phyloP scores from a whole-genome alignment of 2,329 filamentous ascomycete species.

The Epichloe typhina region DNA sequence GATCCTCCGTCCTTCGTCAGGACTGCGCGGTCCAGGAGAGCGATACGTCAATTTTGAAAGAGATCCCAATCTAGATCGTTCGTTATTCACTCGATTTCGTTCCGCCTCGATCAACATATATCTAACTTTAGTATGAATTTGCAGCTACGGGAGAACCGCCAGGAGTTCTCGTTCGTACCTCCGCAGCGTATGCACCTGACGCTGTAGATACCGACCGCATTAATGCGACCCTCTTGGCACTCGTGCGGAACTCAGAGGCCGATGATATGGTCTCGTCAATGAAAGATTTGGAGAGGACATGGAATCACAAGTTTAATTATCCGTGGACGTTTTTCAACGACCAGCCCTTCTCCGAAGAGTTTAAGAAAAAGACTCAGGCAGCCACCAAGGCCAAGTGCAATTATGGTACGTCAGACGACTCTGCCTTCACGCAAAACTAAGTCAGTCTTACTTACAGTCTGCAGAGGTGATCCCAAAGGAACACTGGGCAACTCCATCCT shows the following conservation, averaged over 20 bases:
- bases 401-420: slow-evolving; percentile 50
- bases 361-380: slow-evolving; percentile 68
- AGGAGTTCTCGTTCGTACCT: slow-evolving; percentile 59
- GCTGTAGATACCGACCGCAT: slow-evolving; percentile 68
- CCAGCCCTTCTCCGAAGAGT: slow-evolving; percentile 81
- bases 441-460: neutral
- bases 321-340: slow-evolving; percentile 99
- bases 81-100: slow-evolving; percentile 19
- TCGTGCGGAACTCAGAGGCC: slow-evolving; percentile 87
- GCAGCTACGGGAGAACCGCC: slow-evolving; percentile 73
- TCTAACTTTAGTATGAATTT: slow-evolving; percentile 8
- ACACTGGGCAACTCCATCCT: slow-evolving; percentile 83
- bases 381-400: slow-evolving; percentile 78
- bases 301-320: slow-evolving; percentile 99
- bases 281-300: slow-evolving; percentile 81
- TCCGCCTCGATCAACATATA: neutral
- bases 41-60: slow-evolving; percentile 47
- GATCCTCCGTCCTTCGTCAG: slow-evolving; percentile 47
- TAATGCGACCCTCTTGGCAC: slow-evolving; percentile 80
- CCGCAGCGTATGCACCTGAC: slow-evolving; percentile 65
- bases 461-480: slow-evolving; percentile 81
- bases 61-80: slow-evolving; percentile 82
- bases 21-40: slow-evolving; percentile 29
- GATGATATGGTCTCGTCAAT: slow-evolving; percentile 76
- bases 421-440: neutral